Conservation (phyloP, 2,329 filamentous ascomycete genomes). For the Ophiostoma fasciatum region DNA sequence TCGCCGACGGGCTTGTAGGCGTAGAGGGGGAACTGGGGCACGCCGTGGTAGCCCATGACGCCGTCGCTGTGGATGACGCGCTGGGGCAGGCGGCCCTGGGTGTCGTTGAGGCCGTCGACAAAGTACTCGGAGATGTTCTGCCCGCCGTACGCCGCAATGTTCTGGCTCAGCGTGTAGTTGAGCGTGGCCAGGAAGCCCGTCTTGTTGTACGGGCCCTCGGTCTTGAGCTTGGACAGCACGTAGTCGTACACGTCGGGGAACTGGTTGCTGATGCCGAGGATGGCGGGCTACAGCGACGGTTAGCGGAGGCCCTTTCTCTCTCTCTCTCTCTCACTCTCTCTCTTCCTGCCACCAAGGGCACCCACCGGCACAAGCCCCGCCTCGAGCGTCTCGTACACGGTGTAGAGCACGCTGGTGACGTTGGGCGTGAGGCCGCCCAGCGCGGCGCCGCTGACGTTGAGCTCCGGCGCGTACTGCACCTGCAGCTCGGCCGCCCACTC, state of each 20-base stretch:
- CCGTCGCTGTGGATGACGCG: constrained; percentile 18
- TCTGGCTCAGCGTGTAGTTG: constrained; percentile 16
- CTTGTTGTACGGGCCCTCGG: constrained; percentile 18
- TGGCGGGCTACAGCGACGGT: no score
- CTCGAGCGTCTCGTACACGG: constrained; percentile 17
- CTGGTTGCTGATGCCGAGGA: constrained; percentile 21
- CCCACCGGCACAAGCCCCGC: constrained; percentile 21
- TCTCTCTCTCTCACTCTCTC: no score
- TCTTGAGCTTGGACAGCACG: constrained; percentile 16
- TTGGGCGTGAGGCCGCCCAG: constrained; percentile 31
- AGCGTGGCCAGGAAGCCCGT: constrained; percentile 19
- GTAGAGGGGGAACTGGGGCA: constrained; percentile 29
- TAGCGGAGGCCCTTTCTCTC: constrained; percentile 2
- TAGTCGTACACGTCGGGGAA: constrained; percentile 17
- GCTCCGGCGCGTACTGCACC: constrained; percentile 30
- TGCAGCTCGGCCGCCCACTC: constrained; percentile 35
- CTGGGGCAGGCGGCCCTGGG: constrained; percentile 10
- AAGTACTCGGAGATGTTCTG: constrained; percentile 28
- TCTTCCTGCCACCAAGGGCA: not conserved
- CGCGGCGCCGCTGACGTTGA: constrained; percentile 28
- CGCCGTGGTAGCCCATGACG: constrained; percentile 22
- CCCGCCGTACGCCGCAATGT: constrained; percentile 16
- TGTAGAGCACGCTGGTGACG: constrained; percentile 20
- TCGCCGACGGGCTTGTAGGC: constrained; percentile 32
- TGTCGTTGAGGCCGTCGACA: constrained; percentile 17